Percentiles rank a stretch among this genome's conserved stretches.
phyloP scores from a whole-genome alignment of 2,329 filamentous ascomycete species.

The Hypoxylon sp. region DNA sequence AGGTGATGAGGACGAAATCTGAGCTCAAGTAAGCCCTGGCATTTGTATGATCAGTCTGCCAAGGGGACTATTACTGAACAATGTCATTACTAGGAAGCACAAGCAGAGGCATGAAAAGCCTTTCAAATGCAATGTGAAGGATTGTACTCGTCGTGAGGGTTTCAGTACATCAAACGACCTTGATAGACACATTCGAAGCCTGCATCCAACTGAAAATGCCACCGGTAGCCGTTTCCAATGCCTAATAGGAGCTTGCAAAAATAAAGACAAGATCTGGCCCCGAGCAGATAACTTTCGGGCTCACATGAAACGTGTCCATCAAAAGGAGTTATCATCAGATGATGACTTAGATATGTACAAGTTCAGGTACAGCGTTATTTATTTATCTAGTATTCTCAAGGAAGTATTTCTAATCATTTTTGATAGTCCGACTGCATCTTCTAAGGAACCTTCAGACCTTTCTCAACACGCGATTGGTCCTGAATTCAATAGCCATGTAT shows the following conservation, averaged over 20 bases:
- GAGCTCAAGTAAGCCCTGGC: constrained; percentile 60
- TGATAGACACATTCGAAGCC: constrained; percentile 77
- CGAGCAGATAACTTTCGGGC: constrained; percentile 87
- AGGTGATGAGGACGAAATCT: constrained; percentile 59
- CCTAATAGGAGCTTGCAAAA: constrained; percentile 62
- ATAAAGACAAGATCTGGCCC: constrained; percentile 76
- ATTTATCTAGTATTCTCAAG: background rate
- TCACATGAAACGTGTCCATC: constrained; percentile 77
- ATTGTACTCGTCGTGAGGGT: constrained; percentile 68
- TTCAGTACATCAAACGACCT: constrained; percentile 86
- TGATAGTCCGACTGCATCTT: constrained; percentile 10
- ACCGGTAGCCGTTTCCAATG: constrained; percentile 67
- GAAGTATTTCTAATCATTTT: constrained; percentile 30
- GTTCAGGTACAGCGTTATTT: constrained; percentile 40
- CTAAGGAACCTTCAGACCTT: constrained; percentile 23
- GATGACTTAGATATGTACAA: constrained; percentile 51
- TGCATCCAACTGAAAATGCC: constrained; percentile 64
- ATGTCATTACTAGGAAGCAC: constrained; percentile 70
- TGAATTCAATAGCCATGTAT: no score
- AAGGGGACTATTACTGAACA: constrained; percentile 32
- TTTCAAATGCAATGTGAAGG: constrained; percentile 65
- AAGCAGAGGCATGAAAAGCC: constrained; percentile 73
- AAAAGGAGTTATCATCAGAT: constrained; percentile 47
- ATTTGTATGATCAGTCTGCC: background rate
- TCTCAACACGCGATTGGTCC: constrained; percentile 7